Base-by-base conservation (phyloP, 176 grass and related monocot species). In the Oryza australiensis region DNA sequence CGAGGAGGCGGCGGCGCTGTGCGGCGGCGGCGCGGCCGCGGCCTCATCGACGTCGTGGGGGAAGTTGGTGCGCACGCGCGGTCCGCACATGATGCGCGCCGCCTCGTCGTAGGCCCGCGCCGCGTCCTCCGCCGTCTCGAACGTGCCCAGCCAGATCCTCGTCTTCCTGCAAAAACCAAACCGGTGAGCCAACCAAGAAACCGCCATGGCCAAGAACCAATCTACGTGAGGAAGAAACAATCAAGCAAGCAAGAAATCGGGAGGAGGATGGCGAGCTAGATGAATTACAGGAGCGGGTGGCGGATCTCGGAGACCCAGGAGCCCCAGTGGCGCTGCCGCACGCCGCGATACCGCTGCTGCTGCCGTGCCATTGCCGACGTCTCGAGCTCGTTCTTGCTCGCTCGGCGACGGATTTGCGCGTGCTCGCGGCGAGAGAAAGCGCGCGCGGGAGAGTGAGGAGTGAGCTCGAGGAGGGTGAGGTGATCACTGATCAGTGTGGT, bases 281-380 rank as follows among this genome's bases (percentile, higher is more conserved):
- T 26, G 15, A 24, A n/a, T 29, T 85, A 98, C 95, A 99, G 89
- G 76, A 99, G 97, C 1, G 97, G 97, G 69, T 99, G 97, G 70
- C 97, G 91, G 49, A 99, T 99, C 82, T 99, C 97, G n/a, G 97
- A 99, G 73, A 99, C 97, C 97, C 97, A 99, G 82, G 97, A 99
- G 10, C 97, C 97, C 97, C 97, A 99, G 49, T 99, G 93, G 77
- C 97, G 97, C 65, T 99, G 97, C 57, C 97, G 82, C 13, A 96
- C 93, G 16, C 93, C 93, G 23, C 90, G 93, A n/a, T 93, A 96
- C 48, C 93, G 85, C 18, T 96, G 93, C 76, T 93, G 90, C 29
- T 86, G 78, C 74, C 89, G 84, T 2, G 86, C 88, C 93, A 96
- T 95, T 74, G 57, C 0, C 28, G 24, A 9, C 45, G 62, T 3